Evolutionary conservation across 352 stramenopile species (phyloP).

Genomic region (Globisporangium ultimum): DNA sequence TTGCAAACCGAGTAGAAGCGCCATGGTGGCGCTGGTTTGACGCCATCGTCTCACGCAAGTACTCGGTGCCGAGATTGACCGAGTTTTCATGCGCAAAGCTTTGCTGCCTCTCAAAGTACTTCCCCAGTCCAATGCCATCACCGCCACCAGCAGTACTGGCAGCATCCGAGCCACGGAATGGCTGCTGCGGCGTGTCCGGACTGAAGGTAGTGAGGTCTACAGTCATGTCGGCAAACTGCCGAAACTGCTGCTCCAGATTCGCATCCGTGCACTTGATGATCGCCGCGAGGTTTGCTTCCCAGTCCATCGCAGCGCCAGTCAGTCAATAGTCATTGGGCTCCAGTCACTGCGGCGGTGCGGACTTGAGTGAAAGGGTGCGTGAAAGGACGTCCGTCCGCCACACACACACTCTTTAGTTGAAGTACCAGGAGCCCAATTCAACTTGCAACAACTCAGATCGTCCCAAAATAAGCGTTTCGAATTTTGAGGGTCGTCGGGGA

Average conservation of each 20-base stretch:
- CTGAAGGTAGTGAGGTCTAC: slow-evolving; percentile 13
- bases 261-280: slow-evolving; percentile 84
- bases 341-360: no score
- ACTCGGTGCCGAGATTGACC: slow-evolving; percentile 19
- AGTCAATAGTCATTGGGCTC: no score
- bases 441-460: not conserved
- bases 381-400: no score
- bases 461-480: not conserved
- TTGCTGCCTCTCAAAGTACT: not conserved
- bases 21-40: slow-evolving; percentile 15
- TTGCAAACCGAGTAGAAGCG: slow-evolving; percentile 3
- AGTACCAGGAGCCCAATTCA: not conserved
- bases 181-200: not conserved
- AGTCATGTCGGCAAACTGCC: slow-evolving; percentile 48
- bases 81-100: not conserved
- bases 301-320: slow-evolving; percentile 12
- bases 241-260: slow-evolving; percentile 75
- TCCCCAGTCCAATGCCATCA: not conserved
- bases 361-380: not conserved
- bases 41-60: slow-evolving; percentile 37
- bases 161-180: not conserved
- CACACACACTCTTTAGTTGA: not conserved
- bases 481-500: not conserved
- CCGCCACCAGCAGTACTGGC: not conserved
- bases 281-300: slow-evolving; percentile 58